phyloP scores from a whole-genome alignment of 2,329 filamentous ascomycete genomes.

The Colletotrichum costaricense region DNA sequence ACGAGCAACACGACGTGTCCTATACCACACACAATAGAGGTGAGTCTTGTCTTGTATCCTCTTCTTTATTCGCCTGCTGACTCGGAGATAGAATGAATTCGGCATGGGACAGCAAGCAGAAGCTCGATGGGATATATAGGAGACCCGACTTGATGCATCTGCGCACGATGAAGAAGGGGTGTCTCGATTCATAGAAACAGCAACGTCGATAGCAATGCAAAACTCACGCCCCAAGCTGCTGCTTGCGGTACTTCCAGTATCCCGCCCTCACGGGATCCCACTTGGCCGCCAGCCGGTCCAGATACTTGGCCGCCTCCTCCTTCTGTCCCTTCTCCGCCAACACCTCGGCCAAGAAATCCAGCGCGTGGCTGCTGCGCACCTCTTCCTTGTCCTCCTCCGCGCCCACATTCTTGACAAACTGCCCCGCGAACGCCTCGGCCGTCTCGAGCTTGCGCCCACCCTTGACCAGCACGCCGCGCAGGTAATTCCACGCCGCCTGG shows the following conservation, averaged over 20 bases:
- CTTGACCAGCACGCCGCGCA: slow-evolving; percentile 80
- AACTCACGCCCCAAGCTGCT: slow-evolving; percentile 36
- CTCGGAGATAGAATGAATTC: neutral
- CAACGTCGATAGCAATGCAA: neutral
- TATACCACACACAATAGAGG: neutral
- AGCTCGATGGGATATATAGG: neutral
- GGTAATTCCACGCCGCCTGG: slow-evolving; percentile 93
- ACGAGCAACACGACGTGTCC: neutral
- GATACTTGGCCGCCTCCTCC: slow-evolving; percentile 74
- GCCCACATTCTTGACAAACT: slow-evolving; percentile 62
- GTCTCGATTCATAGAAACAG: neutral
- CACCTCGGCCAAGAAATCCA: slow-evolving; percentile 80
- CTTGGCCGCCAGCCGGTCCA: slow-evolving; percentile 80
- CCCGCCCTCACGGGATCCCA: slow-evolving; percentile 93
- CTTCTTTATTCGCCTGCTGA: neutral
- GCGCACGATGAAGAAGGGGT: neutral
- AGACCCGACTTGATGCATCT: neutral
- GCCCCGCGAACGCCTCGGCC: slow-evolving; percentile 60
- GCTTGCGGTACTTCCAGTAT: slow-evolving; percentile 81
- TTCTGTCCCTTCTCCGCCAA: slow-evolving; percentile 67
- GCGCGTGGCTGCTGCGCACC: slow-evolving; percentile 72
- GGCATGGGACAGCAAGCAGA: neutral
- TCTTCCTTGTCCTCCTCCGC: slow-evolving; percentile 57
- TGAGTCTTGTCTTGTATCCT: neutral
- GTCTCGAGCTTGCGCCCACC: slow-evolving; percentile 63